phyloP scores from a whole-genome alignment of 768 basidiomycete species.

The Suillus decipiens region DNA sequence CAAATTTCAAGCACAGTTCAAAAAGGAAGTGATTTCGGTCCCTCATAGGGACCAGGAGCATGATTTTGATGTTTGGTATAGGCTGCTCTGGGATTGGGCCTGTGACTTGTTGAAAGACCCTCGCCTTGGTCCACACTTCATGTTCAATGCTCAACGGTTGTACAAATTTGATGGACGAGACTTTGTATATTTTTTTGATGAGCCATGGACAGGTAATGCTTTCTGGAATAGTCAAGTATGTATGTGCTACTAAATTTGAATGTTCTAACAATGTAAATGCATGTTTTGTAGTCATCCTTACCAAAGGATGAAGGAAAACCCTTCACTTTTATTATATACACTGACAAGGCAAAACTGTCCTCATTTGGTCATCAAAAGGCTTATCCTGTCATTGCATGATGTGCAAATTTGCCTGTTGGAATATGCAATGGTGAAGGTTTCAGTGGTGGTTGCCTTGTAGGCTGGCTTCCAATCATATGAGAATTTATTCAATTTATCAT shows the following conservation, averaged over 20 bases:
- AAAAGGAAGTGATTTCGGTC: slow-evolving; percentile 14
- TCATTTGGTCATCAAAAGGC: slow-evolving; percentile 41
- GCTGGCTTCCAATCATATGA: slow-evolving; percentile 41
- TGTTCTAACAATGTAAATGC: not conserved
- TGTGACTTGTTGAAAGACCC: slow-evolving; percentile 31
- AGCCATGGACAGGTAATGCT: slow-evolving; percentile 41
- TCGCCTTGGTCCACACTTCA: slow-evolving; percentile 22
- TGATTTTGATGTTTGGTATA: slow-evolving; percentile 22
- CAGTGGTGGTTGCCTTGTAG: slow-evolving; percentile 38
- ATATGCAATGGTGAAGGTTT: slow-evolving; percentile 36
- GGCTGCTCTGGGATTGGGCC: slow-evolving; percentile 31
- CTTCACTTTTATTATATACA: slow-evolving; percentile 38
- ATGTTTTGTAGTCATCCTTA: not conserved
- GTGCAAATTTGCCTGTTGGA: slow-evolving; percentile 32
- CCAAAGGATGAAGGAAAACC: slow-evolving; percentile 23
- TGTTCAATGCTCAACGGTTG: slow-evolving; percentile 34
- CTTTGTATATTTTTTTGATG: slow-evolving; percentile 33
- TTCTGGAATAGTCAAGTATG: slow-evolving; percentile 43
- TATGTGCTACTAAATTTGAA: slow-evolving; percentile 15
- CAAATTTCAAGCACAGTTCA: too few relatives aligned
- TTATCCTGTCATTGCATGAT: slow-evolving; percentile 37
- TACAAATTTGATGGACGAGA: slow-evolving; percentile 30
- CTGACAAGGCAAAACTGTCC: slow-evolving; percentile 42
- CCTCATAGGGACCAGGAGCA: slow-evolving; percentile 19
- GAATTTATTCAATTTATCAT: not conserved